Evolutionary conservation across 2,329 filamentous ascomycete genomes (phyloP), one percentile per base, ranked within the genome.

Genomic region (Blumeria hordei): DNA sequence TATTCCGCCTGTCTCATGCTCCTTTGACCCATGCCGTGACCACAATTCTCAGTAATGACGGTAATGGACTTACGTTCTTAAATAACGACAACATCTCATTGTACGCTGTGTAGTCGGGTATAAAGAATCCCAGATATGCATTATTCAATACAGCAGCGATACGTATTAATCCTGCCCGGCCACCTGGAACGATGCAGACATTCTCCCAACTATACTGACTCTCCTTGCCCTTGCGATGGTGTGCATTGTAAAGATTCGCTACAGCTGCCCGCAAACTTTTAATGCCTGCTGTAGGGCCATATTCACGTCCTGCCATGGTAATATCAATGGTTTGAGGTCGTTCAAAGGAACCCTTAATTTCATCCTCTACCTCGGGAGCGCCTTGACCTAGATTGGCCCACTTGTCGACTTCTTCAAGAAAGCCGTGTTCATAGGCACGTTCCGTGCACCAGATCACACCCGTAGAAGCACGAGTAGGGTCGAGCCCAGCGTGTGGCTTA

Each of bases 141-240:
- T 94, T 94, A 60, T 90, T 90, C 62, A 96, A 71, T 6, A 96
- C 88, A 54, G 90, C 90, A 18, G 90, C 90, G 66, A 96, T 95
- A 62, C 90, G 80, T 67, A 95, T 95, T 69, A 96, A 72, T 52
- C 90, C 90, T 36, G 90, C 90, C 63, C 90, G 80, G 41, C 90
- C 90, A 67, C 88, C 88, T 49, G 90, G 90, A 3, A 96, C 90
- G 66, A 96, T 94, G 67, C 85, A 88, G 16, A 95, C 90, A 67
- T 96, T 96, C 73, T 96, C 90, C 84, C 86, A 95, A 6, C 85
- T 93, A 68, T 96, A 96, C 70, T 93, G 75, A 68, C 83, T 90
- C 10, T 80, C 75, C 71, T 92, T 93, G 64, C 84, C 87, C 70
- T 90, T 71, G 60, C 90, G 81, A 64, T 95, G 90, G 68, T 90